Conservation (phyloP, 2,329 filamentous ascomycete species). For the Parastagonospora nodorum region DNA sequence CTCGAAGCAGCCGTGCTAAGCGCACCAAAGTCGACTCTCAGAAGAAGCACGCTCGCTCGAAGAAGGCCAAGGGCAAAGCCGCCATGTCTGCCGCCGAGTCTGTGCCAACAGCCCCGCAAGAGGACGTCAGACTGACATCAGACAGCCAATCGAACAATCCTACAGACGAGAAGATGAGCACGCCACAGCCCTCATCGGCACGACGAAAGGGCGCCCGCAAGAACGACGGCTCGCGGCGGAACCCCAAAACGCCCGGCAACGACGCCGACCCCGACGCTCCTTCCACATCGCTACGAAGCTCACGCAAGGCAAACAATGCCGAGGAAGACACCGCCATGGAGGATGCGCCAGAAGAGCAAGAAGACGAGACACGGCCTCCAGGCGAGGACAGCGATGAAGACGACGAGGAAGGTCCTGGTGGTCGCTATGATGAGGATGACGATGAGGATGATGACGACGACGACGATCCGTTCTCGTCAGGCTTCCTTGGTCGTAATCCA, state of each 20-base stretch:
- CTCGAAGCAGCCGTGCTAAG: slow-evolving; percentile 51
- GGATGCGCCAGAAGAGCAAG: slow-evolving; percentile 67
- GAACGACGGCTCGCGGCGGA: slow-evolving; percentile 51
- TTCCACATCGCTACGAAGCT: slow-evolving; percentile 38
- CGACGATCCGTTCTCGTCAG: slow-evolving; percentile 64
- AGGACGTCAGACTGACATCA: slow-evolving; percentile 25
- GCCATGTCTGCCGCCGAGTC: slow-evolving; percentile 77
- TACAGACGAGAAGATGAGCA: slow-evolving; percentile 64
- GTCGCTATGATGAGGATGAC: slow-evolving; percentile 56
- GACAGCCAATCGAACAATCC: slow-evolving; percentile 67
- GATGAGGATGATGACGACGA: slow-evolving; percentile 58
- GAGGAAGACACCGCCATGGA: slow-evolving; percentile 74
- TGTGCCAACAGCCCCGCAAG: slow-evolving; percentile 29
- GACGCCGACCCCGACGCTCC: slow-evolving; percentile 29
- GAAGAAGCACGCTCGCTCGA: slow-evolving; percentile 54
- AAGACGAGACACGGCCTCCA: slow-evolving; percentile 48
- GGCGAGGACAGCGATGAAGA: slow-evolving; percentile 57
- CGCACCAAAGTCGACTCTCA: slow-evolving; percentile 69
- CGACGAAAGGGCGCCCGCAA: slow-evolving; percentile 78
- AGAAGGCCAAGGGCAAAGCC: slow-evolving; percentile 64
- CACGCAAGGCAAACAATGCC: slow-evolving; percentile 45
- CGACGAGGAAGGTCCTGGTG: slow-evolving; percentile 52
- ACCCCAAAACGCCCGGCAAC: slow-evolving; percentile 25
- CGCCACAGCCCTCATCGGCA: slow-evolving; percentile 67
- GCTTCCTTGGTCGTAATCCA: slow-evolving; percentile 70